Evolutionary conservation across 148 eudicot species (phyloP), one percentile per base, ranked within the genome.

Genomic region (Rhododendron griersonianum): DNA sequence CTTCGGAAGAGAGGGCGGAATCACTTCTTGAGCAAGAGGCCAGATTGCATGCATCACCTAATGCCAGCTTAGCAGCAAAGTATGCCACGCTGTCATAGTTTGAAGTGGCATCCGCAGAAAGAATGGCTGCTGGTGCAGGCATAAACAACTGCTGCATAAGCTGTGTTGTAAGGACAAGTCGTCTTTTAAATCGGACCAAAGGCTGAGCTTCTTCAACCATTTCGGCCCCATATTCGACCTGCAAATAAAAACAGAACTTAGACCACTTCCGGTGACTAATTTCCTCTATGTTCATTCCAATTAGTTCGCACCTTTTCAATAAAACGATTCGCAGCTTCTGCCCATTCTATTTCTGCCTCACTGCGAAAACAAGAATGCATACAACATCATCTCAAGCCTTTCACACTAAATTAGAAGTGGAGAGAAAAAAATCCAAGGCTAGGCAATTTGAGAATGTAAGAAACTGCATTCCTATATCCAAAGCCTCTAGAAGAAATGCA

Each of bases 141-240:
- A 69, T 88, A 80, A 93, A 90, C 71, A 94, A 74, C 84, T 89
- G 92, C 89, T 94, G 98, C 92, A 93, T 90, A 67, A 94, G 94
- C 83, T 94, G 92, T 79, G 94, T 90, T 35, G 93, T 89, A 21
- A 77, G 83, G 47, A 86, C 84, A 85, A 94, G 93, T 73, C 98
- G 91, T 87, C 86, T 93, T 88, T 89, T 93, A 59, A 90, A 84
- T 80, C 86, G 84, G 39, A 78, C 47, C 57, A 86, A 75, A 59
- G 88, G 88, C 45, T n/a, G 82, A 69, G 87, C 19, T 71, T 88
- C 89, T 78, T 87, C 92, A 69, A 57, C 37, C 63, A 30, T 80
- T 39, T 87, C 90, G 76, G 50, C 85, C 47, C 67, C 91, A 83
- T 86, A 80, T 81, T 87, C 88, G 63, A 89, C 89, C 98, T 94